Base-by-base conservation (phyloP, 129 eudicot species). In the Tagetes erecta region DNA sequence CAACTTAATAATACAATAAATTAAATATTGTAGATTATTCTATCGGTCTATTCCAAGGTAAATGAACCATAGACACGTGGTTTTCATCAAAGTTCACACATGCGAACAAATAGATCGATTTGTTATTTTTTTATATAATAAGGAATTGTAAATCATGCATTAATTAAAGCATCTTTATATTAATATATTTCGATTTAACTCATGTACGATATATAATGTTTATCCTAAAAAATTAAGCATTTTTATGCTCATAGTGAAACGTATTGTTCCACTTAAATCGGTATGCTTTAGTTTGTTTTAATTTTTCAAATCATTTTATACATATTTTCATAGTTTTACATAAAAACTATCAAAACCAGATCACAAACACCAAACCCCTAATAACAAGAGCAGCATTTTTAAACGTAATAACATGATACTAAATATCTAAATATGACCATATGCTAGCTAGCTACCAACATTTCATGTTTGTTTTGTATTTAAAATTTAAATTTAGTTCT, bases 21-120 rank as follows among this genome's bases (percentile, higher is more conserved):
- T 7, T 44, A 7, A 44, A 44, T 20, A 20, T 20, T 20, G 27
- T 20, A 20, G 8, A 0, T 44, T 44, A 44, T 6, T 42, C 8
- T 44, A 44, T 44, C 6, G 12, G 33, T 12, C 3, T 41, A 11
- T 13, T 64, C 13, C 65, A 27, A 14, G 53, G 65, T 45, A 51
- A 67, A 59, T 44, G 67, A 44, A 33, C 36, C 73, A 76, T 75
- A 13, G 45, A 41, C 47, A 68, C 74, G 67, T 55, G 73, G 80
- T 13, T 52, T 64, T 33, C 66, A 13, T 52, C 42, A 52, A 51
- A 27, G 44, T 8, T 2, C 37, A 14, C 52, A 35, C 56, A 33
- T 41, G 56, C 60, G 40, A 76, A 67, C 59, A 64, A 75, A 47
- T 52, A 10, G 5, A 3, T n/a, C 3, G n/a, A 9, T 31, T n/a